Evolutionary conservation across 129 eudicot species (phyloP).

Genomic region (Tagetes patula): DNA sequence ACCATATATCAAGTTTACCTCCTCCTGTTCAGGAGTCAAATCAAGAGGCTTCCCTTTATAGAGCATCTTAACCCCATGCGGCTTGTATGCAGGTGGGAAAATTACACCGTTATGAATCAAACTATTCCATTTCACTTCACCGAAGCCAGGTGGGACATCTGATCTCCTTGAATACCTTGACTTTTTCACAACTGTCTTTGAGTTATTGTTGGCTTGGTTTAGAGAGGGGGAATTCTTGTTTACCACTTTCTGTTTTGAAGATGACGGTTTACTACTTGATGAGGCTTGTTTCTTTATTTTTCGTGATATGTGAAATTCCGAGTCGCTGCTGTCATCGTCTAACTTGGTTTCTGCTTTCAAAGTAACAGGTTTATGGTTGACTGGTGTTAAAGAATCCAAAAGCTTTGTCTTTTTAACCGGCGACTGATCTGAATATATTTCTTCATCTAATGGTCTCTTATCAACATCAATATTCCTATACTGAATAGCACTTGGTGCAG

Average conservation of each 20-base stretch:
- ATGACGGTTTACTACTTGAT: constrained; percentile 48
- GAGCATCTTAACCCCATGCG: constrained; percentile 91
- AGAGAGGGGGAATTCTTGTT: constrained; percentile 48
- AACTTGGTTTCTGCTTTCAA: constrained; percentile 50
- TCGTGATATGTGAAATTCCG: constrained; percentile 55
- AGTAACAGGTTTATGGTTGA: constrained; percentile 43
- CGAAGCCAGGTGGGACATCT: constrained; percentile 77
- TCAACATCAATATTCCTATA: constrained; percentile 30
- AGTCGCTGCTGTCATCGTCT: constrained; percentile 59
- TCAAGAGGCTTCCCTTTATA: constrained; percentile 77
- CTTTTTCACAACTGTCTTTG: constrained; percentile 60
- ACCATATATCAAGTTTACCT: constrained; percentile 46
- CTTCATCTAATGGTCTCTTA: constrained; percentile 64
- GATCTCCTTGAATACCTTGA: constrained; percentile 67
- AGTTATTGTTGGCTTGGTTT: constrained; percentile 49
- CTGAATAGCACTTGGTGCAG: constrained; percentile 41
- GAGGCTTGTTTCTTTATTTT: constrained; percentile 54
- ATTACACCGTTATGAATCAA: constrained; percentile 90
- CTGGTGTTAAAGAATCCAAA: constrained; percentile 53
- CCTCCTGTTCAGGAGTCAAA: constrained; percentile 93
- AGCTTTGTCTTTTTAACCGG: constrained; percentile 66
- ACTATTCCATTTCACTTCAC: constrained; percentile 97
- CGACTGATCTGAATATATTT: constrained; percentile 42
- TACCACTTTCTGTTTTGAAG: constrained; percentile 40
- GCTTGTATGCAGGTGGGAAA: constrained; percentile 92